Evolutionary conservation across 768 basidiomycete genomes (phyloP), one percentile per base, ranked within the genome.

Genomic region (Kondoa malvinella): DNA sequence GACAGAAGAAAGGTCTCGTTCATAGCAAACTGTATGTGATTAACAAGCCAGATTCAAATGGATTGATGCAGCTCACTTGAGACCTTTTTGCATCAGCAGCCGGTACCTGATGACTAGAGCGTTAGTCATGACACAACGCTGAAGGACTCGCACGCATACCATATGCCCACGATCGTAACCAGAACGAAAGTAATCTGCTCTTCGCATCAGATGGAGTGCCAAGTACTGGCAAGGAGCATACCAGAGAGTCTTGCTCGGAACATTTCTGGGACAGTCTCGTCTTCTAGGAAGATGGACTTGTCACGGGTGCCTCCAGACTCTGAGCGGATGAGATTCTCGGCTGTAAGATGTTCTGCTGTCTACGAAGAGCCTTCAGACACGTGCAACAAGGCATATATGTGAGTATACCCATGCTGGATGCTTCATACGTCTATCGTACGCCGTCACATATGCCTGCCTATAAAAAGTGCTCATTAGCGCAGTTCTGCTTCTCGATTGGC

Each of bases 61-160:
- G 31, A 29, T 8, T 57, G 3, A 50, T 32, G 21, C 12, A 26
- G 71, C 77, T 4, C 72, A 85, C 86, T 78, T 92, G 91, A 17
- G 88, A 90, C 33, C 80, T 78, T 76, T 92, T 97, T 4, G 91
- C 92, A 77, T 99, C 95, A 32, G 94, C 94, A 25, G 94, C 94
- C 34, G 92, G 92, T 0, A 94, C 91, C 90, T 69, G 31, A 68
- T 12, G 65, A 25, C 60, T 27, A 40, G 27, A 64, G n/a, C 21
- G n/a, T 26, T 17, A 25, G 61, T 21, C 64, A 15, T 66, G 27
- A 66, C 33, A 30, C 60, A 62, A 72, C 67, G 14, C 21, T 40
- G 61, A 14, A 15, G 31, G n/a, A n/a, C n/a, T n/a, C 57, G 2
- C 31, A 50, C 3, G 21, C 50, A 60, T 27, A 80, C 87, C 94